A percentile compares a stretch with the other conserved stretches of the same genome.
phyloP scores from a whole-genome alignment of 306 rosid species.

The Medicago ruthenica region DNA sequence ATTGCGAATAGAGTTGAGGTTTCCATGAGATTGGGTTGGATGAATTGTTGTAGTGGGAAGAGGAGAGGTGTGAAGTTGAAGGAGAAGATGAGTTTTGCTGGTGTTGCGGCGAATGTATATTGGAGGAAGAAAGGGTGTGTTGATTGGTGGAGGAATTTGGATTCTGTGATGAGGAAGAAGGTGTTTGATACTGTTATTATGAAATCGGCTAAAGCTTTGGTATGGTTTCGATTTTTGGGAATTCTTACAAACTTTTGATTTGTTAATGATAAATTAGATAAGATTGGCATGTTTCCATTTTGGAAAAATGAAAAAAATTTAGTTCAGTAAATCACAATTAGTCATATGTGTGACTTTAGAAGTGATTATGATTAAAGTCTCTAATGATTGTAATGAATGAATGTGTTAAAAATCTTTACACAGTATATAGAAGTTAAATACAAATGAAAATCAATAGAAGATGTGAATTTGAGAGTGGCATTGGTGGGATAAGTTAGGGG shows the following conservation, averaged over 20 bases:
- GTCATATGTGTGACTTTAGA: background rate
- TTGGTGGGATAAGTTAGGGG: conserved; percentile 15
- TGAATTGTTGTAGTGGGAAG: conserved; percentile 61
- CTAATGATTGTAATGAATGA: background rate
- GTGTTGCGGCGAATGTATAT: conserved; percentile 66
- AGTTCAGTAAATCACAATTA: background rate
- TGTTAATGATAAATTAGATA: background rate
- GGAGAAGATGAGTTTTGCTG: conserved; percentile 63
- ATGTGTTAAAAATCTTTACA: background rate
- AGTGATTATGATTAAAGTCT: background rate
- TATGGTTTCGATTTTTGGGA: conserved; percentile 46
- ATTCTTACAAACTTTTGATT: conserved; percentile 3
- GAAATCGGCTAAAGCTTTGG: conserved; percentile 75
- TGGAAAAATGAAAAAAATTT: background rate
- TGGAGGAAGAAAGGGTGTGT: conserved; percentile 95
- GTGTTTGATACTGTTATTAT: conserved; percentile 58
- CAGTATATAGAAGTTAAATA: background rate
- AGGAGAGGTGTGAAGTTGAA: conserved; percentile 82
- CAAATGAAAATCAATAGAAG: conserved; percentile 15
- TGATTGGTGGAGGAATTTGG: conserved; percentile 85
- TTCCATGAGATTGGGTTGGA: conserved; percentile 81
- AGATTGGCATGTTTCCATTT: background rate
- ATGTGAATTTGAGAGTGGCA: conserved; percentile 14
- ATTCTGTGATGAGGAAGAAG: conserved; percentile 55
- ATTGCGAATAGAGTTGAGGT: conserved; percentile 80